phyloP scores from a whole-genome alignment of 2,329 filamentous ascomycete species.

The Arthrobotrys sphaeroides region DNA sequence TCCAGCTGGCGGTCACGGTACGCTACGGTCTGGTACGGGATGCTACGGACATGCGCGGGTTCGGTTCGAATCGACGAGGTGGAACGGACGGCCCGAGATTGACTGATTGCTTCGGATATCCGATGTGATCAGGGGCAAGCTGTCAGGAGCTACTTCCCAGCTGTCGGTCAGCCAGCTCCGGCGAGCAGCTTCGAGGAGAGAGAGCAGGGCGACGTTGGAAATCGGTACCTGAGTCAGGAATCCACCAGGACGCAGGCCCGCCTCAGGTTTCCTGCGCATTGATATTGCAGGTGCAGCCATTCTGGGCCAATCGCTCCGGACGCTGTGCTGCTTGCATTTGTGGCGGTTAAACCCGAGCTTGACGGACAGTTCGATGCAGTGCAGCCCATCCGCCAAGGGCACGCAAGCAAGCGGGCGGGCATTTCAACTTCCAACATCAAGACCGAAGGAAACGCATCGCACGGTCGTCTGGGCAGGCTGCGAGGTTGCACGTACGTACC shows the following conservation, averaged over 20 bases:
- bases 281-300: constrained; percentile 24
- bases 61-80: not conserved
- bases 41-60: not conserved
- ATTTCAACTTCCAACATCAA: constrained; percentile 9
- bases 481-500: not conserved
- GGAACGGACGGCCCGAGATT: not conserved
- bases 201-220: not conserved
- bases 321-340: constrained; percentile 24
- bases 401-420: too few species aligned
- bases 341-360: constrained; percentile 33
- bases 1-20: too few species aligned
- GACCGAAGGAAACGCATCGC: not conserved
- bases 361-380: constrained; percentile 7
- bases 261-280: constrained; percentile 16
- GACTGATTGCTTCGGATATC: not conserved
- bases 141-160: too few species aligned
- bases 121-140: not conserved
- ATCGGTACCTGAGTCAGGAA: constrained; percentile 52
- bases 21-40: too few species aligned
- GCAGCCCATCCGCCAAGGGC: not conserved
- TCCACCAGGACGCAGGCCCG: constrained; percentile 1
- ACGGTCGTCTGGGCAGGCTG: not conserved
- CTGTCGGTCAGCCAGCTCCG: constrained; percentile 16
- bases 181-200: constrained; percentile 15
- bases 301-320: constrained; percentile 3